Base-by-base conservation (phyloP, 1,139 yeast species). In the Protomyces lactucae-debilis region DNA sequence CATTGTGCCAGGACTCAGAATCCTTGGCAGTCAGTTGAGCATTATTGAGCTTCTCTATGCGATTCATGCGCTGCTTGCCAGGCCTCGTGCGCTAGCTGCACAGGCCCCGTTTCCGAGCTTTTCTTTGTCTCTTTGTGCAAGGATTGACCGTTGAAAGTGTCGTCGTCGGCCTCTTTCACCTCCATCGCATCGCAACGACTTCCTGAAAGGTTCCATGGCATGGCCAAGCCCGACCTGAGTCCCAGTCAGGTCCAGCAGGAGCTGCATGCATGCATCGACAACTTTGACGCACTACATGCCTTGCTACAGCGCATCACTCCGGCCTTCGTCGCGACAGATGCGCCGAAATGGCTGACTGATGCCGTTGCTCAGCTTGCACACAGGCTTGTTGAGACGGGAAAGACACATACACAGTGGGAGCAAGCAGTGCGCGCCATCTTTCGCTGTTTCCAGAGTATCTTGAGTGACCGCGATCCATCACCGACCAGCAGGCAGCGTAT, bases 1-100 rank as follows among this genome's bases (percentile, higher is more conserved):
- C 96, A 28, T 53, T 59, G 45, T 66, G 68, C 68, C 68, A 66
- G 21, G 67, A 64, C 32, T 55, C 66, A 35, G 60, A 60, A 48
- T 64, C 66, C 32, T 57, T 52, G 23, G 48, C 64, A 1, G 57
- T 59, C 35, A 64, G 21, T 48, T 64, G 66, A 37, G 66, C 64
- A 40, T 52, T 60, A 18, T 60, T 64, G 25, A 64, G 59, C 59
- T 55, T 55, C 32, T 48, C 56, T 32, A 52, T 51, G 14, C 63
- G 63, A 43, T 48, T 40, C 57, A 39, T 52, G 43, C 21, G 21
- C 48, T 14, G 43, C 43, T 37, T 37, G 5, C 43, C 14, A 14
- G 14, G 6, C 16, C 43, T 37, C 14, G 14, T 37, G 18, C 43
- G 5, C 9, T 37, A 9, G 32, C 32, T 28, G 32, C 35, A 55